A percentile compares a stretch with the other conserved stretches of the same genome.
phyloP scores from a whole-genome alignment of 2,329 filamentous ascomycete species.

The Pochonia chlamydosporia region DNA sequence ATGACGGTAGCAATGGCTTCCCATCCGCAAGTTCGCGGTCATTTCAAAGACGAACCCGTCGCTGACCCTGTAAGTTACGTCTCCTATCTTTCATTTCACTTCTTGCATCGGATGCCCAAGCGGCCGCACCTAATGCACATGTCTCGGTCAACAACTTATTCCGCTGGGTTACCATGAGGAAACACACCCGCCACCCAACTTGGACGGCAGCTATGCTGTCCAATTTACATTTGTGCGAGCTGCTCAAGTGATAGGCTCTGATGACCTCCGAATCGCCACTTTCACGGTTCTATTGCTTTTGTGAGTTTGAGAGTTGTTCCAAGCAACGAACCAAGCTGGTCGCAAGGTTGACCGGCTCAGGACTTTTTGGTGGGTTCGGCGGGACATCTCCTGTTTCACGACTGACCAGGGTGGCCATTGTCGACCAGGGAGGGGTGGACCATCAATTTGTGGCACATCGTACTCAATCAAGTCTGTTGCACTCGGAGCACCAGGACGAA shows the following conservation, averaged over 20 bases:
- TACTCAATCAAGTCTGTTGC: not conserved
- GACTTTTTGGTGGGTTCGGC: constrained; percentile 13
- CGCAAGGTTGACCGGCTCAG: constrained; percentile 16
- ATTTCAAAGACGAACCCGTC: constrained; percentile 13
- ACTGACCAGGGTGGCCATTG: constrained; percentile 13
- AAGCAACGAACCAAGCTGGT: constrained; percentile 8
- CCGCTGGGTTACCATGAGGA: not conserved
- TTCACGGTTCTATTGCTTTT: not conserved
- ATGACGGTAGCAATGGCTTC: constrained; percentile 15
- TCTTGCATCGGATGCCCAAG: constrained; percentile 2
- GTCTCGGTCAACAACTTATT: not conserved
- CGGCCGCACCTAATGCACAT: constrained; percentile 2
- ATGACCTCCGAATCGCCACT: not conserved
- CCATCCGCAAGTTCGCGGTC: constrained; percentile 14
- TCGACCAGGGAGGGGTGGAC: constrained; percentile 8
- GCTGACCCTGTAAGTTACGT: constrained; percentile 12
- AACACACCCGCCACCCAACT: not conserved
- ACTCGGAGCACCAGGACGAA: not conserved
- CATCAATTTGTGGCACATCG: not conserved
- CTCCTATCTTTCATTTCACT: not conserved
- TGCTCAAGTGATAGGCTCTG: constrained; percentile 4
- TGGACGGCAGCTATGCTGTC: not conserved
- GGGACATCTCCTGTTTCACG: constrained; percentile 17
- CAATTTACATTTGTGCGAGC: not conserved
- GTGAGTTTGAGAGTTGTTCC: constrained; percentile 2